These are phyloP conservation scores for Annulohypoxylon truncatum DNA, from an alignment of 2,329 filamentous ascomycete genomes.

Conservation along the genomic window DNA sequence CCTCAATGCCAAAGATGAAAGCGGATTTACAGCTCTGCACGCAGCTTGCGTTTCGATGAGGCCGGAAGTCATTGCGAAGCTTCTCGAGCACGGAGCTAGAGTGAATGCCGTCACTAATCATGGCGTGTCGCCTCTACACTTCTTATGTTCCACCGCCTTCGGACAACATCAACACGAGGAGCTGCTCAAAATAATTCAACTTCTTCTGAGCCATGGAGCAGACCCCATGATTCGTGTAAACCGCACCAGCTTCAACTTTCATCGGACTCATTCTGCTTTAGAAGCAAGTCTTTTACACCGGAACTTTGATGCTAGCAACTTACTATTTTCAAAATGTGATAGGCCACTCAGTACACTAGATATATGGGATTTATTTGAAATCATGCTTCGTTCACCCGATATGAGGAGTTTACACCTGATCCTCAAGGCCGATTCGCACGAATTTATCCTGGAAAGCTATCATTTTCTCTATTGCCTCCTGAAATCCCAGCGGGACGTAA, in stretches of 20 bases:
- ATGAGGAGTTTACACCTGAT: background rate
- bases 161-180: background rate
- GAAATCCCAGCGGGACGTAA: background rate
- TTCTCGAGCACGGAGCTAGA: background rate
- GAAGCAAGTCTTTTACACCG: background rate
- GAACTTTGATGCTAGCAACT: background rate
- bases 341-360: background rate
- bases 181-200: background rate
- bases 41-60: background rate
- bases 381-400: background rate
- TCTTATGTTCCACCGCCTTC: constrained; percentile 2
- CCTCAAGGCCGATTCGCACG: constrained; percentile 3
- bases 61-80: background rate
- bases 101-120: constrained; percentile 5
- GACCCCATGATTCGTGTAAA: background rate
- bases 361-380: constrained; percentile 2
- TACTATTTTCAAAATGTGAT: constrained; percentile 8
- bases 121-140: constrained; percentile 4
- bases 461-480: constrained; percentile 6
- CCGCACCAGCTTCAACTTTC: background rate
- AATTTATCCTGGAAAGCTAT: background rate
- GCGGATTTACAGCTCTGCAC: constrained; percentile 16
- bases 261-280: background rate
- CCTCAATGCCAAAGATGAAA: constrained; percentile 2
- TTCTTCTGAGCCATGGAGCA: constrained; percentile 16